These are phyloP conservation scores for Epichloe festucae DNA, from an alignment of 2,329 filamentous ascomycete genomes.

Conservation along the genomic window DNA sequence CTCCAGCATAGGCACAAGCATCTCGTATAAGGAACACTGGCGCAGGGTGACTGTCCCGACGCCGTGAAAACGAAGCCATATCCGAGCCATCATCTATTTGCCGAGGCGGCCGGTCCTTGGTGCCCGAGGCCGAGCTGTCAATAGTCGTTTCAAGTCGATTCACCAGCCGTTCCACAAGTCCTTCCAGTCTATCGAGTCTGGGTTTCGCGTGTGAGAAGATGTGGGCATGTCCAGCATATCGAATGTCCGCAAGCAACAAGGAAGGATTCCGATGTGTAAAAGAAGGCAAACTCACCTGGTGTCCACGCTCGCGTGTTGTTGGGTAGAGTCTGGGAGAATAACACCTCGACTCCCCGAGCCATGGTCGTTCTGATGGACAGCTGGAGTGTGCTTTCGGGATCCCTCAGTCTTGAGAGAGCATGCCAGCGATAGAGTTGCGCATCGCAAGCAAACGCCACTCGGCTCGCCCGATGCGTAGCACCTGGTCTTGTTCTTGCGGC, in stretches of 20 bases:
- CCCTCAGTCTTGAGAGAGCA: constrained; percentile 10
- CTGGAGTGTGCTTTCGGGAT: neutral
- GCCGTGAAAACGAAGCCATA: neutral
- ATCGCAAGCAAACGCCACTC: constrained; percentile 12
- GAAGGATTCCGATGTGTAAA: neutral
- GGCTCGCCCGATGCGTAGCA: constrained; percentile 10
- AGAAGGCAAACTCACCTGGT: neutral
- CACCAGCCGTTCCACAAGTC: neutral
- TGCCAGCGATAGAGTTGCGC: constrained; percentile 11
- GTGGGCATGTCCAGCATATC: too few species aligned
- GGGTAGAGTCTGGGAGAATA: neutral
- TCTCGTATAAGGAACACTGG: constrained; percentile 17
- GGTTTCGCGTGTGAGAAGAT: neutral
- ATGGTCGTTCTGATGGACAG: neutral
- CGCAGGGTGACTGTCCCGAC: constrained; percentile 6
- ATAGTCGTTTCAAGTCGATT: neutral
- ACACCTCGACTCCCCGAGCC: neutral
- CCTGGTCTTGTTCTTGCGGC: constrained; percentile 15
- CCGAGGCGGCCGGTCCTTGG: neutral
- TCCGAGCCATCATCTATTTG: neutral
- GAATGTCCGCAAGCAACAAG: too few species aligned
- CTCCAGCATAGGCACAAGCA: constrained; percentile 13
- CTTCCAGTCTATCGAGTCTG: neutral
- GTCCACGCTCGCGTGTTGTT: neutral
- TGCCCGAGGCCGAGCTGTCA: neutral